phyloP scores from a whole-genome alignment of 495 filamentous ascomycete species.

The Xeromyces bisporus region DNA sequence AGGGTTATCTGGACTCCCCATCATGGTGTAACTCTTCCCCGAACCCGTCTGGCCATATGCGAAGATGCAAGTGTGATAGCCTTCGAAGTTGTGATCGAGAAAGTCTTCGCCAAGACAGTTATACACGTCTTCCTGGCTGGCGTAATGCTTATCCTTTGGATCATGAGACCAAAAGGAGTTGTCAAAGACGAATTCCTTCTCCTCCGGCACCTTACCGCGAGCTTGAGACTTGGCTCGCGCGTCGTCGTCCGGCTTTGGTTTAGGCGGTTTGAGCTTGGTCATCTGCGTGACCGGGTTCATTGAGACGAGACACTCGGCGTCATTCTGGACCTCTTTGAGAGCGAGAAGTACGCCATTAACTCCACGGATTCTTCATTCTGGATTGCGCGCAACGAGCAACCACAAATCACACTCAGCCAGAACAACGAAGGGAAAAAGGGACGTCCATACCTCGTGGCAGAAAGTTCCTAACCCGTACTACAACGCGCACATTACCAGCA shows the following conservation, averaged over 20 bases:
- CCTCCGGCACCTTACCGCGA: slow-evolving; percentile 59
- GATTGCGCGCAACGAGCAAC: not conserved
- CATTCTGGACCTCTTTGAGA: slow-evolving; percentile 55
- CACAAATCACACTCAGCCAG: slow-evolving; percentile 11
- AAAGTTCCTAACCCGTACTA: slow-evolving; percentile 82
- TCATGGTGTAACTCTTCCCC: slow-evolving; percentile 98
- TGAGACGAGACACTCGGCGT: slow-evolving; percentile 66
- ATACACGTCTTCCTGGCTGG: slow-evolving; percentile 85
- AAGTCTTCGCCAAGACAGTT: slow-evolving; percentile 91
- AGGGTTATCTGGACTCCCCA: slow-evolving; percentile 76
- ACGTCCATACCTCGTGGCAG: slow-evolving; percentile 76
- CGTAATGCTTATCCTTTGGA: slow-evolving; percentile 54
- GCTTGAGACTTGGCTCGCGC: slow-evolving; percentile 49
- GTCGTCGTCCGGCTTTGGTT: slow-evolving; percentile 44
- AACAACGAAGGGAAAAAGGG: too few relatives aligned
- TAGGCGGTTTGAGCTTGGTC: slow-evolving; percentile 51
- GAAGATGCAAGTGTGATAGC: slow-evolving; percentile 98
- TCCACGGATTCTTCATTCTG: not conserved
- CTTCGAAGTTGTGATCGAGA: slow-evolving; percentile 97
- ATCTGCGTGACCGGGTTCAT: slow-evolving; percentile 78
- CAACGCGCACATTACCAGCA: slow-evolving; percentile 84
- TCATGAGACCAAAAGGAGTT: slow-evolving; percentile 95
- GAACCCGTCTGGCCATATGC: slow-evolving; percentile 97
- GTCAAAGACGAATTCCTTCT: slow-evolving; percentile 89
- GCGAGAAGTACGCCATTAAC: slow-evolving; percentile 1